Evolutionary conservation across 164 flowering plant genomes (phyloP).

Genomic region (Nymphaea thermarum): DNA sequence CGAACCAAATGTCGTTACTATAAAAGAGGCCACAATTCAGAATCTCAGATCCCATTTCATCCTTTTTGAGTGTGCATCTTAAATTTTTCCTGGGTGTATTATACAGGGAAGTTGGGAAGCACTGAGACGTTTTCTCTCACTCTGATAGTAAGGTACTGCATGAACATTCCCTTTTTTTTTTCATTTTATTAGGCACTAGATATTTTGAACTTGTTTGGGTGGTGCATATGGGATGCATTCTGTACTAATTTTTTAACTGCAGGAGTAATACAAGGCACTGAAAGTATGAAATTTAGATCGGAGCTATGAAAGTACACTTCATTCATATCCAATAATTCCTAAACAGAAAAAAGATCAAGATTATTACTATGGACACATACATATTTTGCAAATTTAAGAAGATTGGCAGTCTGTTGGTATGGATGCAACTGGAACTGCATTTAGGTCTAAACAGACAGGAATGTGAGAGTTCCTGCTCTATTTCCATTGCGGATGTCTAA

Average conservation of each 20-base stretch:
- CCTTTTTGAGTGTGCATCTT: too few relatives aligned
- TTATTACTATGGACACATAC: not conserved
- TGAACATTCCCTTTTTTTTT: too few relatives aligned
- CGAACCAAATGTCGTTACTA: too few relatives aligned
- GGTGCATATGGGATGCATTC: constrained; percentile 99
- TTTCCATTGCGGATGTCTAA: too few relatives aligned
- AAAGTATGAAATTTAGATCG: constrained; percentile 20
- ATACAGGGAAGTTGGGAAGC: too few relatives aligned
- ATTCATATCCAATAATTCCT: not conserved
- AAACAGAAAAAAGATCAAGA: too few relatives aligned
- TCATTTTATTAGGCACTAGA: constrained; percentile 49
- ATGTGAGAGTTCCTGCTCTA: constrained; percentile 33
- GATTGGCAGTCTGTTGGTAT: constrained; percentile 85
- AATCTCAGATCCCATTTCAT: too few relatives aligned
- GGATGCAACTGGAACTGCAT: constrained; percentile 39
- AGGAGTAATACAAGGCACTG: constrained; percentile 57
- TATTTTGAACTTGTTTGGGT: constrained; percentile 85
- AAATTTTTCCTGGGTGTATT: too few relatives aligned
- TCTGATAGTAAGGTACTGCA: too few relatives aligned
- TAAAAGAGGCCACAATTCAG: too few relatives aligned
- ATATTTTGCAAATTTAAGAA: constrained; percentile 37
- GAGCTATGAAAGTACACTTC: not conserved
- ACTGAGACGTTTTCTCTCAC: too few relatives aligned
- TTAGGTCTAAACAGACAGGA: constrained; percentile 40
- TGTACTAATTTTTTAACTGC: constrained; percentile 66